Evolutionary conservation across 257 asterid species (phyloP), one percentile per base, ranked within the genome.

Genomic region (Eucommia ulmoides): DNA sequence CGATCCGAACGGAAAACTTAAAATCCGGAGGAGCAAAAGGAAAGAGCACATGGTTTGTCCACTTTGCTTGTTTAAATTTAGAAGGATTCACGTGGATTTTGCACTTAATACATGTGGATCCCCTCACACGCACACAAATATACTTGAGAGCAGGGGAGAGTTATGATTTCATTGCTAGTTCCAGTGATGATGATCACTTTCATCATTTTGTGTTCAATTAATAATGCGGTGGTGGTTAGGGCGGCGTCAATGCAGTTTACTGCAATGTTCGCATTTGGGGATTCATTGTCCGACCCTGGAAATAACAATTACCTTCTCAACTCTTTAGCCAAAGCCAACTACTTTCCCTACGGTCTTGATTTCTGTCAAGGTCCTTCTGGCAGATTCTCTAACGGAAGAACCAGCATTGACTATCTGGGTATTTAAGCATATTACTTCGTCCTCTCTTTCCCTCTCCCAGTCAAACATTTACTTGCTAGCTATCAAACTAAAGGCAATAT

Each of bases 301-400:
- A 84, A 84, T 52, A 81, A 84, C 79, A 81, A 84, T 54, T 68
- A 69, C 69, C 70, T 84, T 38, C 51, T 84, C 42, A 53, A 50
- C 23, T 69, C 94, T 1, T 41, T 72, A 23, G 94, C 94, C 3
- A 84, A 84, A 64, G 94, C 94, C 0, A 84, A 81, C 52, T 84
- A 69, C 50, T 49, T 61, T 11, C 94, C 94, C 41, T 84, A 84
- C 21, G 94, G 88, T 5, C 66, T 84, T 19, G 94, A 84, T 65
- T 75, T 75, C 65, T 20, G 24, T 14, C 23, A 49, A 19, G 83
- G 85, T 23, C 88, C 94, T 4, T 73, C 93, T 1, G 94, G 94
- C 3, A 73, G 94, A 47, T 84, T 84, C 55, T 78, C 69, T 67
- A 84, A 84, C 52, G 95, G 93, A 22, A 72, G 52, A 70, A 84